Percentiles rank a stretch among this genome's conserved stretches.
These are phyloP conservation scores for Nephelium lappaceum DNA, from an alignment of 345 rosid genomes.

Conservation along the genomic window DNA sequence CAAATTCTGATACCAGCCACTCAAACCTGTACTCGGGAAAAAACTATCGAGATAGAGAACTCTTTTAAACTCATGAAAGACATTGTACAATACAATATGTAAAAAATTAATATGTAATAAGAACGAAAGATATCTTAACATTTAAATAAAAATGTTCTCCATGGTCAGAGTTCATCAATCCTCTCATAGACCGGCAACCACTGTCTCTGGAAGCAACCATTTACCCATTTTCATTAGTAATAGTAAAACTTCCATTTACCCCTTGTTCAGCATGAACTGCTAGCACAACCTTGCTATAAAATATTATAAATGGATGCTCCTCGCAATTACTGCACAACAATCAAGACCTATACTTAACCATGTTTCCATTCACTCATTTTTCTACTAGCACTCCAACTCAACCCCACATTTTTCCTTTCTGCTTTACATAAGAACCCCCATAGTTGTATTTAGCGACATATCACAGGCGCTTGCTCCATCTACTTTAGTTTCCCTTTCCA, in stretches of 20 bases:
- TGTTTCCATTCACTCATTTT: background rate
- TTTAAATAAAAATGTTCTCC: background rate
- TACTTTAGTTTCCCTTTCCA: background rate
- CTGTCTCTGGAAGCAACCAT: background rate
- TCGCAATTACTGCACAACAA: background rate
- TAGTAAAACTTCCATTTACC: background rate
- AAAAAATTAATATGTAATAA: background rate
- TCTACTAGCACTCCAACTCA: background rate
- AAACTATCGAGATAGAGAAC: constrained; percentile 48
- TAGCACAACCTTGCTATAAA: background rate
- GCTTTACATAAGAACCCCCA: background rate
- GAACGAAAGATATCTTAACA: too few species aligned
- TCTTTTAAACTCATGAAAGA: background rate
- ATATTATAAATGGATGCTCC: background rate
- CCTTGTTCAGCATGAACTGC: background rate
- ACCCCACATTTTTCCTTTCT: background rate
- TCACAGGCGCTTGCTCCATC: background rate
- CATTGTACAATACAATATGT: background rate
- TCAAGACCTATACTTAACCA: background rate
- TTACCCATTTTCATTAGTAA: background rate
- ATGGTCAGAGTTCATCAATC: background rate
- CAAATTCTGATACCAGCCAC: constrained; percentile 78
- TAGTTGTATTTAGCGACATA: background rate
- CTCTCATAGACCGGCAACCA: background rate
- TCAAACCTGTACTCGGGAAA: constrained; percentile 86